A percentile compares a stretch with the other conserved stretches of the same genome.
phyloP scores from a whole-genome alignment of 129 eudicot genomes.

The Mikania micrantha region DNA sequence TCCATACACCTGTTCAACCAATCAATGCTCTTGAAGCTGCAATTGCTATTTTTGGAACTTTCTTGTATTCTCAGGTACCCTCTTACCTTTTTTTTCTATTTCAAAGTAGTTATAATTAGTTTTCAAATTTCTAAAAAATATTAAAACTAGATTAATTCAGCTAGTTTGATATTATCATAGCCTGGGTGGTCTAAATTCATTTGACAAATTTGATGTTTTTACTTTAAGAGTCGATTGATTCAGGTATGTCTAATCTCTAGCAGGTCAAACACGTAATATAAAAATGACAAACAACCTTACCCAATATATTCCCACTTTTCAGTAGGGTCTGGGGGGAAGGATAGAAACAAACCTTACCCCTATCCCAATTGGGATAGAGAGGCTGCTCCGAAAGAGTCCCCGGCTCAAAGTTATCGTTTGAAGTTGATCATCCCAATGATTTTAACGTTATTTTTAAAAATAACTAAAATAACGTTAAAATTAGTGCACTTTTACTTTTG shows the following conservation, averaged over 20 bases:
- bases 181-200: neutral
- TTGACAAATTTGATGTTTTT: neutral
- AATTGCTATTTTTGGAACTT: constrained; percentile 40
- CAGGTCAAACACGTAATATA: neutral
- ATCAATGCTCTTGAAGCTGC: constrained; percentile 38
- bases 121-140: neutral
- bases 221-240: neutral
- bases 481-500: too few species aligned
- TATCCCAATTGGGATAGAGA: too few species aligned
- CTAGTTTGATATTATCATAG: neutral
- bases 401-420: too few species aligned
- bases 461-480: too few species aligned
- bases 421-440: too few species aligned
- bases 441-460: too few species aligned
- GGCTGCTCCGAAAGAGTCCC: too few species aligned
- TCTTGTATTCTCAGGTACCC: constrained; percentile 37
- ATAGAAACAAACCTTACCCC: too few species aligned
- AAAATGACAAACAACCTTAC: neutral
- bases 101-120: neutral
- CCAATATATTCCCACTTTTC: too few species aligned
- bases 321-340: too few species aligned
- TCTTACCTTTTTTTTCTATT: neutral
- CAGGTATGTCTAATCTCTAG: neutral
- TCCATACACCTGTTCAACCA: constrained; percentile 46
- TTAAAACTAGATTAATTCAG: neutral